Conservation (phyloP, 1,284 basidiomycete genomes). For the Moesziomyces sp. region DNA sequence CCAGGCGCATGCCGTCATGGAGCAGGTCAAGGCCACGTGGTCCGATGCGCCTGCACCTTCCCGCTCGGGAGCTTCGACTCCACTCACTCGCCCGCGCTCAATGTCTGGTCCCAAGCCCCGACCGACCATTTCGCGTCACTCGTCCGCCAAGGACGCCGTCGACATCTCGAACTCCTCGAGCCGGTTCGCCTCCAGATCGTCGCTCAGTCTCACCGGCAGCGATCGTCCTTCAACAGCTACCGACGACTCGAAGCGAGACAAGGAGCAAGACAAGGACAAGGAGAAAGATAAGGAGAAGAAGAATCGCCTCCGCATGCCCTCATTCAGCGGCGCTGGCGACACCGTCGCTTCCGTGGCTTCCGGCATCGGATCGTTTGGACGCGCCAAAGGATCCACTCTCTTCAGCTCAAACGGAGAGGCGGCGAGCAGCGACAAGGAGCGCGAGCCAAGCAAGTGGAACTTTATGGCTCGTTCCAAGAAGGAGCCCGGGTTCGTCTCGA, state of each 20-base stretch:
- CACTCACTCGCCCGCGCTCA: slow-evolving; percentile 16
- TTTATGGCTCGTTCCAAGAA: slow-evolving; percentile 29
- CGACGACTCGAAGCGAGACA: slow-evolving; percentile 14
- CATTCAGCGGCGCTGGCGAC: slow-evolving; percentile 30
- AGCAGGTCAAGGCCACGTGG: slow-evolving; percentile 49
- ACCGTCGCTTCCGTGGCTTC: slow-evolving; percentile 35
- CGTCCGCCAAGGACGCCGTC: slow-evolving; percentile 25
- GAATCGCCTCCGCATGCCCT: slow-evolving; percentile 38
- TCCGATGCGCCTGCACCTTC: slow-evolving; percentile 5
- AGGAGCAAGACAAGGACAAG: neutral
- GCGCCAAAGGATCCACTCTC: slow-evolving; percentile 10
- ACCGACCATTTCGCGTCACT: slow-evolving; percentile 25
- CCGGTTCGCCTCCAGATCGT: slow-evolving; percentile 22
- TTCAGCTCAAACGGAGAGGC: slow-evolving; percentile 7
- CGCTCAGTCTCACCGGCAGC: slow-evolving; percentile 24
- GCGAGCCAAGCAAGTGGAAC: slow-evolving; percentile 36
- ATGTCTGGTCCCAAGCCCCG: slow-evolving; percentile 14
- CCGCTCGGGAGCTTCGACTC: slow-evolving; percentile 8
- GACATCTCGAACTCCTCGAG: slow-evolving; percentile 13
- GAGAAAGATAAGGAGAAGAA: slow-evolving; percentile 25
- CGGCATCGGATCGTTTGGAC: slow-evolving; percentile 31
- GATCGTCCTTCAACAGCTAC: slow-evolving; percentile 5
- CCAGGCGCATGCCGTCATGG: slow-evolving; percentile 49
- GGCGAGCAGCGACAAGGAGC: slow-evolving; percentile 31
- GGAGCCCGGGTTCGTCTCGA: slow-evolving; percentile 36